phyloP scores from a whole-genome alignment of 805 yeast species.

The Zygoascus biomembranicola region DNA sequence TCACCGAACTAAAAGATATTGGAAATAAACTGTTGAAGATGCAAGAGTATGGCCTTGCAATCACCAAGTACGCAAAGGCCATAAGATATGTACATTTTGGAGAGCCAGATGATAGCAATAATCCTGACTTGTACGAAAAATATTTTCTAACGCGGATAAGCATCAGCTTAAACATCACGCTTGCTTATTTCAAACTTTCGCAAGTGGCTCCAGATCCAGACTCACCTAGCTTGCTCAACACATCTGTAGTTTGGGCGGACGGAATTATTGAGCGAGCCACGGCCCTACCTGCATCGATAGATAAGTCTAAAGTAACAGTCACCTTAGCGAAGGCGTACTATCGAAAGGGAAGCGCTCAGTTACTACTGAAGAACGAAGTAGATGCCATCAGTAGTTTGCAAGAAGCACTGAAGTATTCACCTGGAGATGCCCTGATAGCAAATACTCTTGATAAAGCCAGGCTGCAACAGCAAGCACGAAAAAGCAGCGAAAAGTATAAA shows the following conservation, averaged over 20 bases:
- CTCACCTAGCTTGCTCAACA: neutral
- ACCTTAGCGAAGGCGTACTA: slow-evolving; percentile 68
- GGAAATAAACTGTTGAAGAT: slow-evolving; percentile 71
- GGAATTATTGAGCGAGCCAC: neutral
- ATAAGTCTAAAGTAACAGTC: neutral
- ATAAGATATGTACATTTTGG: slow-evolving; percentile 42
- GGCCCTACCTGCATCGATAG: neutral
- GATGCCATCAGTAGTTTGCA: slow-evolving; percentile 59
- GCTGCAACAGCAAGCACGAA: slow-evolving; percentile 41
- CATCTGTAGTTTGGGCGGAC: neutral
- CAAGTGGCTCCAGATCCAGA: neutral
- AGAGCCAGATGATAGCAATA: neutral
- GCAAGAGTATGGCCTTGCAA: slow-evolving; percentile 49
- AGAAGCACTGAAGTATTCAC: slow-evolving; percentile 55
- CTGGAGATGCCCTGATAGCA: slow-evolving; percentile 62
- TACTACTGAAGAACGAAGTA: slow-evolving; percentile 56
- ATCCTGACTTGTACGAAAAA: neutral
- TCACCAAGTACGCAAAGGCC: slow-evolving; percentile 66
- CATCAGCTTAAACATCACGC: neutral
- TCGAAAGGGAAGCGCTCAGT: slow-evolving; percentile 74
- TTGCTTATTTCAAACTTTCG: neutral
- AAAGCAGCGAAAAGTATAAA: slow-evolving; percentile 36
- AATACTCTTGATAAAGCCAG: slow-evolving; percentile 58
- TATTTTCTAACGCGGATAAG: neutral
- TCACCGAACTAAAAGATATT: slow-evolving; percentile 56